Percentiles rank a stretch among this genome's conserved stretches.
These are phyloP conservation scores for Nannochloris sp. DNA, from an alignment of 139 green algal genomes.

Conservation along the genomic window DNA sequence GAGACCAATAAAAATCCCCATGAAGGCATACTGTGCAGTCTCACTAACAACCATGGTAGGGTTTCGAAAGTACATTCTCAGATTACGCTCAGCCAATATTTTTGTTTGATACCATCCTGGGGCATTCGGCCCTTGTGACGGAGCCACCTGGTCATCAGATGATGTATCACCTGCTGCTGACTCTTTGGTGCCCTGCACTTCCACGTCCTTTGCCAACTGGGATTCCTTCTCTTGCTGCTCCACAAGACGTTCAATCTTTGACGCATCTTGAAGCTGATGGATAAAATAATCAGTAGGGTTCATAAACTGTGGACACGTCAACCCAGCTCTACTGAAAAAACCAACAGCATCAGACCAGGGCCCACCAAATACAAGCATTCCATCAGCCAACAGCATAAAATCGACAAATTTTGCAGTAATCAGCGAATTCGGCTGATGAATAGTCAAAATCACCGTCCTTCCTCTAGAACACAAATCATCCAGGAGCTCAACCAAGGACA, in stretches of 20 bases:
- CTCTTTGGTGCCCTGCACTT: background rate
- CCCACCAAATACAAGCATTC: constrained; percentile 46
- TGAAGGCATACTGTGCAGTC: constrained; percentile 28
- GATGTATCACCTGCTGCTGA: background rate
- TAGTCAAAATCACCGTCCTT: constrained; percentile 54
- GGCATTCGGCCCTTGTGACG: constrained; percentile 6
- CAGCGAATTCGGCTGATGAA: constrained; percentile 61
- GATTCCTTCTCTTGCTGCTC: background rate
- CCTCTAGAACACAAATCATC: constrained; percentile 27
- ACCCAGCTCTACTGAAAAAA: constrained; percentile 41
- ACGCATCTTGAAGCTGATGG: constrained; percentile 16
- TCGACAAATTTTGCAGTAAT: constrained; percentile 67
- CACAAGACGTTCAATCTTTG: background rate
- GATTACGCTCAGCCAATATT: constrained; percentile 21
- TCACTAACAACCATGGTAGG: constrained; percentile 28
- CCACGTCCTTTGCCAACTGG: background rate
- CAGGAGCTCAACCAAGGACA: constrained; percentile 40
- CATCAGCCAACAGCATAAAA: constrained; percentile 58
- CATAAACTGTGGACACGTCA: constrained; percentile 20
- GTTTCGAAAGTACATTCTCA: constrained; percentile 22
- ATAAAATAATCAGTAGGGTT: constrained; percentile 61
- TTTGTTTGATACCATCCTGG: constrained; percentile 12
- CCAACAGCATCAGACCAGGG: constrained; percentile 37
- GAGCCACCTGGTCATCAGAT: background rate
- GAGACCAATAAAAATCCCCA: constrained; percentile 30